Evolutionary conservation across 495 filamentous ascomycete species (phyloP).

Genomic region (Penicillium silybi): DNA sequence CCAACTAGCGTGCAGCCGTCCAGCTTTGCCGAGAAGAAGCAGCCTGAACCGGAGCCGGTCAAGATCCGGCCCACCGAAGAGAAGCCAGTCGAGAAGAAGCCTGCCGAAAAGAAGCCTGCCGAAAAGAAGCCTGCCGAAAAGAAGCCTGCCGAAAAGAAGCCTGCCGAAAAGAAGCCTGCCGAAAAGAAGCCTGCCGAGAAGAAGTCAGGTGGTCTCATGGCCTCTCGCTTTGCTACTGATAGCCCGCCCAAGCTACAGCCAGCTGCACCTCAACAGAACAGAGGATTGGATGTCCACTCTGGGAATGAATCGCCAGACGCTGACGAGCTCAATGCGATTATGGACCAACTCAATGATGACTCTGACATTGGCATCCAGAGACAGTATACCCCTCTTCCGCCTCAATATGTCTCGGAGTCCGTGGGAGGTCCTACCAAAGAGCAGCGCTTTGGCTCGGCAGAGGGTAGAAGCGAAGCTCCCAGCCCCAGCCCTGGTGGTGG

Average conservation of each 20-base stretch:
- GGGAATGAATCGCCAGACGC: slow-evolving; percentile 53
- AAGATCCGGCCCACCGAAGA: slow-evolving; percentile 2
- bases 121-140: too few species aligned
- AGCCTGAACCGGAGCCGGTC: slow-evolving; percentile 5
- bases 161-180: too few species aligned
- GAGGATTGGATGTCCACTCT: slow-evolving; percentile 17
- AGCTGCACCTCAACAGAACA: slow-evolving; percentile 10
- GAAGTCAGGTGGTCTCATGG: slow-evolving; percentile 29
- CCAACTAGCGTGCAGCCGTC: slow-evolving; percentile 41
- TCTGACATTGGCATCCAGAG: slow-evolving; percentile 69
- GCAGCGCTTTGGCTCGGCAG: slow-evolving; percentile 50
- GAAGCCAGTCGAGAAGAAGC: not conserved
- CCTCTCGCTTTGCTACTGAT: slow-evolving; percentile 37
- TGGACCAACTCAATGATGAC: slow-evolving; percentile 71
- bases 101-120: slow-evolving; percentile 2
- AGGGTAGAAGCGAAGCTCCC: slow-evolving; percentile 65
- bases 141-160: too few species aligned
- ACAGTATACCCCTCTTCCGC: slow-evolving; percentile 40
- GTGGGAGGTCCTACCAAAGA: slow-evolving; percentile 49
- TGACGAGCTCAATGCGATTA: slow-evolving; percentile 79
- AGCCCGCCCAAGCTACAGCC: slow-evolving; percentile 21
- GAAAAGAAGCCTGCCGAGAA: not conserved
- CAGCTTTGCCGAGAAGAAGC: slow-evolving; percentile 26
- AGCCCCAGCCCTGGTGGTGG: slow-evolving; percentile 70
- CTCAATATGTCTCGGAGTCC: slow-evolving; percentile 22